Evolutionary conservation across 306 rosid genomes (phyloP).

Genomic region (Prunus mongolica): DNA sequence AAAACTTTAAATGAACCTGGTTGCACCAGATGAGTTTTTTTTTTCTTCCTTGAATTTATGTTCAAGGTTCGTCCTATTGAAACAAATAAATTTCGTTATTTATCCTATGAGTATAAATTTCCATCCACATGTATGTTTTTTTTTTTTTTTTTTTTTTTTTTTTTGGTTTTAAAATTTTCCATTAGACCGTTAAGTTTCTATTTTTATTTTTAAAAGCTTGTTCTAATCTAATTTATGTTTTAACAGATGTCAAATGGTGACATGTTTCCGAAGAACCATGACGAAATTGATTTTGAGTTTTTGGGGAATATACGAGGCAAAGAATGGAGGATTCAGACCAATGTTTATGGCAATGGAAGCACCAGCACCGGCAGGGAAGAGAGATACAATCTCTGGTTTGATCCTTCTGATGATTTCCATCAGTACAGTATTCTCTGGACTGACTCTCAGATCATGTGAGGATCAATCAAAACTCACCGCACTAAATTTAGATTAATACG

Average conservation of each 20-base stretch:
- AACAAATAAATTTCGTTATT: neutral
- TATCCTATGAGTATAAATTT: neutral
- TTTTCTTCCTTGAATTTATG: neutral
- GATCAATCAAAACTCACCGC: conserved; percentile 17
- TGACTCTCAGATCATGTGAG: conserved; percentile 79
- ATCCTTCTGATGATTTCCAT: conserved; percentile 85
- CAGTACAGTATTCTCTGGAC: conserved; percentile 89
- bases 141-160: neutral
- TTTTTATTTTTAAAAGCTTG: no score
- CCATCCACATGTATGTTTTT: neutral
- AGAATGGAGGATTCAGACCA: conserved; percentile 96
- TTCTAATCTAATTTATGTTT: neutral
- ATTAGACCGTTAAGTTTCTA: neutral
- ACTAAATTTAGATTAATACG: conserved; percentile 17
- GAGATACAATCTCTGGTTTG: conserved; percentile 87
- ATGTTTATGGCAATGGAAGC: conserved; percentile 96
- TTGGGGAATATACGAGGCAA: conserved; percentile 93
- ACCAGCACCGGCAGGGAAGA: conserved; percentile 87
- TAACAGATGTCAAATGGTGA: conserved; percentile 92
- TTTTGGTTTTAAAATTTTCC: neutral
- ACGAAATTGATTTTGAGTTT: conserved; percentile 94
- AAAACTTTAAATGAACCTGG: neutral
- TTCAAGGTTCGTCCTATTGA: neutral
- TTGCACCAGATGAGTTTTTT: neutral
- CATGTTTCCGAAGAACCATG: conserved; percentile 78